Percentiles rank a stretch among this genome's conserved stretches.
Evolutionary conservation across 495 filamentous ascomycete species (phyloP).

Genomic region (Aspergillus avenaceus): DNA sequence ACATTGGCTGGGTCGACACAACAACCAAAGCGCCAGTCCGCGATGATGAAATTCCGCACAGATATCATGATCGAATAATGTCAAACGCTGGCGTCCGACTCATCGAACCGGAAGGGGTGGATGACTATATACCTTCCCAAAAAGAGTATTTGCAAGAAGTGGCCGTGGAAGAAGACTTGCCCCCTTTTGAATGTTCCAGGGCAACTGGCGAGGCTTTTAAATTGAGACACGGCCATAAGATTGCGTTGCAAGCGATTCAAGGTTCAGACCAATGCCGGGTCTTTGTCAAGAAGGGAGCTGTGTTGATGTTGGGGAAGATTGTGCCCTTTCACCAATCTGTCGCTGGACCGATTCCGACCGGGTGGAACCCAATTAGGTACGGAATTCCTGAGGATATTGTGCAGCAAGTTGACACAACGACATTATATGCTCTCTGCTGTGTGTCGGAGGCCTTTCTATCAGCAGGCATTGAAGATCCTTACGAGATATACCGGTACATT

Average conservation of each 20-base stretch:
- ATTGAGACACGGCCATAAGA: constrained; percentile 90
- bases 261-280: constrained; percentile 91
- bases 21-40: constrained; percentile 92
- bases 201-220: constrained; percentile 96
- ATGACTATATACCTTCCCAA: constrained; percentile 91
- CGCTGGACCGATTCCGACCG: constrained; percentile 90
- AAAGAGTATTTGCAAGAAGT: constrained; percentile 97
- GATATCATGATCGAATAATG: constrained; percentile 92
- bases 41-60: constrained; percentile 91
- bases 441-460: constrained; percentile 86
- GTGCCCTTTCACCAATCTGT: constrained; percentile 93
- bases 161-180: constrained; percentile 90
- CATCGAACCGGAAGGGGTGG: constrained; percentile 91
- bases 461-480: constrained; percentile 94
- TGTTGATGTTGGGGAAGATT: constrained; percentile 91
- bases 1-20: constrained; percentile 94
- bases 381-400: constrained; percentile 97
- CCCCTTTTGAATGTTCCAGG: constrained; percentile 94
- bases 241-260: constrained; percentile 84
- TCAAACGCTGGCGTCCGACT: constrained; percentile 95
- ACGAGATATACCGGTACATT: constrained; percentile 99
- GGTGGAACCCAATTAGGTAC: constrained; percentile 91
- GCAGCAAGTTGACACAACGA: constrained; percentile 91
- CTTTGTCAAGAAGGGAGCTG: constrained; percentile 87
- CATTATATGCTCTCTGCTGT: constrained; percentile 88